phyloP scores from a whole-genome alignment of 2,329 filamentous ascomycete genomes.

The Colletotrichum sp. region DNA sequence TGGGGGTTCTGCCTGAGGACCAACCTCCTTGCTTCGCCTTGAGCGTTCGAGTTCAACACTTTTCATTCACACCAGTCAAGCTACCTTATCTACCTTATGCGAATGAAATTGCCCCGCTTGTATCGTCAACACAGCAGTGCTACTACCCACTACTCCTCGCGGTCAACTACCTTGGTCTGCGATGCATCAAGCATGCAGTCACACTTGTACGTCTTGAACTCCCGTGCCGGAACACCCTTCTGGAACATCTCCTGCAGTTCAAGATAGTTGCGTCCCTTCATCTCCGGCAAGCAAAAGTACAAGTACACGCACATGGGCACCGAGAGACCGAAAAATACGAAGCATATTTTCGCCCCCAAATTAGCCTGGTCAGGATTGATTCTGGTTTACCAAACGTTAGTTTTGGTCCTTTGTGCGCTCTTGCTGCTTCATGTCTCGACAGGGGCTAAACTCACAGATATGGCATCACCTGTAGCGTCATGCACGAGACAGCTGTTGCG shows the following conservation, averaged over 20 bases:
- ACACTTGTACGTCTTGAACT: conserved; percentile 13
- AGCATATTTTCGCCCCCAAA: conserved; percentile 34
- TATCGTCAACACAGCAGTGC: not conserved
- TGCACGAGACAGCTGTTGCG: conserved; percentile 29
- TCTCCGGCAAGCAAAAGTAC: conserved; percentile 14
- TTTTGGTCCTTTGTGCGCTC: not conserved
- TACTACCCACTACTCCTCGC: not conserved
- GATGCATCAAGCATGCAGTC: not conserved
- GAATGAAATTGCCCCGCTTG: not conserved
- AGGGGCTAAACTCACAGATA: conserved; percentile 22
- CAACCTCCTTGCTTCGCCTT: not conserved
- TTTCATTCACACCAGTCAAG: not conserved
- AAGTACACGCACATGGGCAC: conserved; percentile 26
- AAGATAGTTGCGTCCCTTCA: conserved; percentile 19
- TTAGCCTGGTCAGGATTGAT: conserved; percentile 33
- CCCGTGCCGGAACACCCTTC: not conserved
- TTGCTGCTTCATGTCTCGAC: not conserved
- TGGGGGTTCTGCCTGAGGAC: not conserved
- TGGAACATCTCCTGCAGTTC: conserved; percentile 19
- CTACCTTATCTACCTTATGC: no score
- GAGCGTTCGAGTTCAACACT: not conserved
- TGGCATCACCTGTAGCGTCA: conserved; percentile 31
- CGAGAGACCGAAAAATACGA: conserved; percentile 33
- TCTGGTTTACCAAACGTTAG: not conserved
- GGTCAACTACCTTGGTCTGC: not conserved